Percentiles rank a stretch among this genome's conserved stretches.
These are phyloP conservation scores for Aquanectria penicillioides DNA, from an alignment of 2,329 filamentous ascomycete species.

Conservation along the genomic window DNA sequence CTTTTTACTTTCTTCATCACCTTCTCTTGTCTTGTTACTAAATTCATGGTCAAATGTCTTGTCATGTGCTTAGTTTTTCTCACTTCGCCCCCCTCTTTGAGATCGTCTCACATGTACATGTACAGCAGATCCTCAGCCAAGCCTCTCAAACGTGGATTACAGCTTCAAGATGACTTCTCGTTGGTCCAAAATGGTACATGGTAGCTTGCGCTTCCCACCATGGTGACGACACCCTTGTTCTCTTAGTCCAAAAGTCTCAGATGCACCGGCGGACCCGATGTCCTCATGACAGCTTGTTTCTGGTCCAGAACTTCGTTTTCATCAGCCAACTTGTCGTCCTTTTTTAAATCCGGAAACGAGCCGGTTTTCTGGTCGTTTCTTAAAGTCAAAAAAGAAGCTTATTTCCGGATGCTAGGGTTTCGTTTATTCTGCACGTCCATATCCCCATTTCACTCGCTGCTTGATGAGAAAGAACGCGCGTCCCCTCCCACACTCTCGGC, in stretches of 20 bases:
- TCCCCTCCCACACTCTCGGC: slow-evolving; percentile 1
- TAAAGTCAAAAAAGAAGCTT: slow-evolving; percentile 23
- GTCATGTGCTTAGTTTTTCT: no score
- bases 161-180: background rate
- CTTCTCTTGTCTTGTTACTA: no score
- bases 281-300: background rate
- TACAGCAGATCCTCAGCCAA: background rate
- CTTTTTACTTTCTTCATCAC: no score
- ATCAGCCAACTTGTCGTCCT: background rate
- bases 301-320: background rate
- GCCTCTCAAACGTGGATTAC: background rate
- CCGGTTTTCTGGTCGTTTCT: background rate
- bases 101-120: no score
- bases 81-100: no score
- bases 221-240: slow-evolving; percentile 1
- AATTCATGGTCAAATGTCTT: no score
- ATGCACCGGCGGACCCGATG: background rate
- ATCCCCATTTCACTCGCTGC: background rate
- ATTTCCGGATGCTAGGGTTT: background rate
- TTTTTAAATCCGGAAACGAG: slow-evolving; percentile 4
- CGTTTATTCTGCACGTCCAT: background rate
- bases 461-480: slow-evolving; percentile 10
- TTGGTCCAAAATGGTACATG: slow-evolving; percentile 2
- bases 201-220: background rate
- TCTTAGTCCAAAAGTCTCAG: background rate